Base-by-base conservation (phyloP, 805 yeast species). In the Soucietia sequanensis region DNA sequence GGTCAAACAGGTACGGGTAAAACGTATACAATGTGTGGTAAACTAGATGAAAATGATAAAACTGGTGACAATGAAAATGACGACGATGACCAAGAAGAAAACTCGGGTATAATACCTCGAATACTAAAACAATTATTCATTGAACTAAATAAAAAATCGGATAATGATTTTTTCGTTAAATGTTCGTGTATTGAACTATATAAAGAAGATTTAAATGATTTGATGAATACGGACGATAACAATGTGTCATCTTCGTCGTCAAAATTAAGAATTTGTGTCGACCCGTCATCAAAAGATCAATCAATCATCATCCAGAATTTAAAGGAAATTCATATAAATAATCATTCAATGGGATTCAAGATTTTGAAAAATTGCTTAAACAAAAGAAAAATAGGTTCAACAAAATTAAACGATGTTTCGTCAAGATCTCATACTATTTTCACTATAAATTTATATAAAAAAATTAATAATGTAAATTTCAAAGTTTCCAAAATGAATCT, bases 1-100 rank as follows among this genome's bases (percentile, higher is more conserved):
- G 82, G 82, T 15, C 95, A 87, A 72, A 88, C 95, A 0, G 93
- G 95, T 1, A 84, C 95, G 0, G 95, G 95, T 17, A 88, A 87
- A 50, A 87, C 96, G 0, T 80, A 79, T 52, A 75, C 82, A 2
- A 77, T 77, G 93, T 78, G 75, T 53, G 81, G 82, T 6, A 71
- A 69, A 24, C 35, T 48, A 20, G 33, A 33, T 7, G 30, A 21
- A 13, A n/a, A n/a, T n/a, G n/a, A n/a, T n/a, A n/a, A n/a, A n/a
- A n/a, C n/a, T n/a, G n/a, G n/a, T n/a, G n/a, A n/a, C n/a, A n/a
- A n/a, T n/a, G 42, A 29, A 7, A 10, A 17, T 23, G 38, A 35
- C 13, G 31, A 38, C 29, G 19, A 19, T 13, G 31, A 21, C 17
- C 7, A 8, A 7, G 14, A 8, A 7, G 14, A 34, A 23, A 35